phyloP scores from a whole-genome alignment of 805 yeast species.

The Candida rishiriensis region DNA sequence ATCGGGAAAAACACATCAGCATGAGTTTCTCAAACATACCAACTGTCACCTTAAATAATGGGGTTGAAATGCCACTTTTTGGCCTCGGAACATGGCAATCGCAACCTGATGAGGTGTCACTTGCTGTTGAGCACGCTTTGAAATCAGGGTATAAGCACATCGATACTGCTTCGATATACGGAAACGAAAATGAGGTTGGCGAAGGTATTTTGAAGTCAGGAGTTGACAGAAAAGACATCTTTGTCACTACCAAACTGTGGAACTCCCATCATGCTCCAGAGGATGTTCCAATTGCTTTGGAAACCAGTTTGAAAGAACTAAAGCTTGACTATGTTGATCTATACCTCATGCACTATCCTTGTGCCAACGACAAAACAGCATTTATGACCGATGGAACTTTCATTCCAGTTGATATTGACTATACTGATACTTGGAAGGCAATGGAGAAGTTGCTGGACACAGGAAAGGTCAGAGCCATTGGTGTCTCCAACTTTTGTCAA shows the following conservation, averaged over 20 bases:
- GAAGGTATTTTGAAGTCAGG: constrained; percentile 43
- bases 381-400: constrained; percentile 29
- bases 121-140: constrained; percentile 57
- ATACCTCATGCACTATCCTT: constrained; percentile 66
- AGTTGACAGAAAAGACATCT: constrained; percentile 45
- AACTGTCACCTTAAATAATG: constrained; percentile 7
- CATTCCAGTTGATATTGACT: constrained; percentile 34
- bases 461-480: constrained; percentile 61
- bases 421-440: constrained; percentile 58
- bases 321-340: constrained; percentile 60
- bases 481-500: constrained; percentile 72
- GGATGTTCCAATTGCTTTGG: constrained; percentile 34
- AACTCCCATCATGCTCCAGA: constrained; percentile 35
- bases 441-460: constrained; percentile 55
- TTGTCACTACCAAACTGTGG: constrained; percentile 62
- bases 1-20: not conserved
- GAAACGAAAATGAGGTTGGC: constrained; percentile 66
- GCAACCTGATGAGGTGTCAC: constrained; percentile 41
- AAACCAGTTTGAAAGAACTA: constrained; percentile 44
- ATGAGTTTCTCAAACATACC: constrained; percentile 1
- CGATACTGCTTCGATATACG: constrained; percentile 70
- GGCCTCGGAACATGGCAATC: constrained; percentile 36
- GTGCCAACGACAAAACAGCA: constrained; percentile 37
- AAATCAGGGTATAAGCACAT: constrained; percentile 66
- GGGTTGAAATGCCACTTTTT: constrained; percentile 8